Evolutionary conservation across 306 rosid genomes (phyloP).

Genomic region (Adenanthera pavonina): DNA sequence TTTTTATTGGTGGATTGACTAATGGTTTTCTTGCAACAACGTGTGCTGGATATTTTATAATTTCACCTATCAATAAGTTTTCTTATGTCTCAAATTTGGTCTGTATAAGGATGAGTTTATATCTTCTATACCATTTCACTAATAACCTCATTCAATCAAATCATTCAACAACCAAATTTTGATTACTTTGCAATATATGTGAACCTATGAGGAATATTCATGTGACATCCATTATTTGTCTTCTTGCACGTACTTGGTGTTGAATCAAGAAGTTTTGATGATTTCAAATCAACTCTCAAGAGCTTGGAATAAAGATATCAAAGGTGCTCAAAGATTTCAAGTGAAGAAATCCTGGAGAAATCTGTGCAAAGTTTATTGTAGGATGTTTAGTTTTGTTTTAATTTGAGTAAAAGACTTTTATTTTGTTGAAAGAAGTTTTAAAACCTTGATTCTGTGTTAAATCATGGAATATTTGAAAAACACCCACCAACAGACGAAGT

Average conservation of each 20-base stretch:
- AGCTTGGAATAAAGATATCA: no score
- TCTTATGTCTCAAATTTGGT: slow-evolving; percentile 14
- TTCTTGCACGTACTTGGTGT: slow-evolving; percentile 77
- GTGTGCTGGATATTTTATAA: slow-evolving; percentile 50
- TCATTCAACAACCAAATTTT: background rate
- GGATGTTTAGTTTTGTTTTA: no score
- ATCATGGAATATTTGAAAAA: no score
- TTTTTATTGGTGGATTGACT: slow-evolving; percentile 89
- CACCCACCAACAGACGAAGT: no score
- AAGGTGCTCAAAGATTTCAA: no score
- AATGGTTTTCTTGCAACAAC: slow-evolving; percentile 90
- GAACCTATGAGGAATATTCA: slow-evolving; percentile 18
- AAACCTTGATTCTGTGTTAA: no score
- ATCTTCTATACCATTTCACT: background rate
- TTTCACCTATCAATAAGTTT: slow-evolving; percentile 16
- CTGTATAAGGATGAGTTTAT: slow-evolving; percentile 25
- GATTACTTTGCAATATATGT: background rate
- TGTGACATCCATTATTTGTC: slow-evolving; percentile 33
- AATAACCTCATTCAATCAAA: slow-evolving; percentile 5
- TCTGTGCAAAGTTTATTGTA: no score
- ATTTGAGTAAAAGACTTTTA: no score
- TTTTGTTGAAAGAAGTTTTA: no score
- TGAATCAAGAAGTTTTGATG: no score
- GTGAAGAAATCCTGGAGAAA: no score
- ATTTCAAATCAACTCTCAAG: no score